Evolutionary conservation across 176 grass and related monocot species (phyloP).

Genomic region (Carex myosuroides): DNA sequence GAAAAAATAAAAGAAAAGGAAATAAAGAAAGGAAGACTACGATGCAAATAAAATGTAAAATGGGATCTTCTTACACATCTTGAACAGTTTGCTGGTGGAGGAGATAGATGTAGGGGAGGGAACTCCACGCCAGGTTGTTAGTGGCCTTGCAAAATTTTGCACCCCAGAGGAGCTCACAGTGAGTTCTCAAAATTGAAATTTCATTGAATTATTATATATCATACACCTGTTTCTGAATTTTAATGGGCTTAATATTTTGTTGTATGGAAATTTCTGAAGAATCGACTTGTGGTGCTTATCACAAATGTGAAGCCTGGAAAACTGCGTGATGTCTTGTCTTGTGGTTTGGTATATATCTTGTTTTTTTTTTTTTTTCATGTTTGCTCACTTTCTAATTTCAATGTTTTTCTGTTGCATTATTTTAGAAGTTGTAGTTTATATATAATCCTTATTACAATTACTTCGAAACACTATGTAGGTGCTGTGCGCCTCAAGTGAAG

Average conservation of each 20-base stretch:
- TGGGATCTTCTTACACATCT: background rate
- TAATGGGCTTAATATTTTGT: conserved; percentile 20
- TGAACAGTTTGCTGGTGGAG: conserved; percentile 77
- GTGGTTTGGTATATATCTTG: conserved; percentile 68
- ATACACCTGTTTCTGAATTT: conserved; percentile 11
- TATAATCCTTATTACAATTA: background rate
- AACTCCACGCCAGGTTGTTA: conserved; percentile 81
- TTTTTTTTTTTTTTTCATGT: background rate
- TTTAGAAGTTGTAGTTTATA: background rate
- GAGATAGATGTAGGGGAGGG: conserved; percentile 98
- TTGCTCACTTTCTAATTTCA: conserved; percentile 4
- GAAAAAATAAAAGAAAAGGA: background rate
- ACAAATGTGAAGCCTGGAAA: conserved; percentile 99
- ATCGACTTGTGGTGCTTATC: conserved; percentile 76
- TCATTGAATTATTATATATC: conserved; percentile 12
- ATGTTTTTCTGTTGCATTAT: background rate
- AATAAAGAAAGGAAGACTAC: background rate
- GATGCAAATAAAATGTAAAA: background rate
- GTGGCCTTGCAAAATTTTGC: conserved; percentile 95
- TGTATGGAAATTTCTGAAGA: conserved; percentile 35
- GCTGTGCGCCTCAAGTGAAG: conserved; percentile 75
- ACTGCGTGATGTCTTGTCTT: conserved; percentile 79
- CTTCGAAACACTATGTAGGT: conserved; percentile 10
- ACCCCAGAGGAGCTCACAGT: conserved; percentile 67
- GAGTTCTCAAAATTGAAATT: conserved; percentile 37